Conservation (phyloP, 2,329 filamentous ascomycete genomes). For the Botrytis fabae region DNA sequence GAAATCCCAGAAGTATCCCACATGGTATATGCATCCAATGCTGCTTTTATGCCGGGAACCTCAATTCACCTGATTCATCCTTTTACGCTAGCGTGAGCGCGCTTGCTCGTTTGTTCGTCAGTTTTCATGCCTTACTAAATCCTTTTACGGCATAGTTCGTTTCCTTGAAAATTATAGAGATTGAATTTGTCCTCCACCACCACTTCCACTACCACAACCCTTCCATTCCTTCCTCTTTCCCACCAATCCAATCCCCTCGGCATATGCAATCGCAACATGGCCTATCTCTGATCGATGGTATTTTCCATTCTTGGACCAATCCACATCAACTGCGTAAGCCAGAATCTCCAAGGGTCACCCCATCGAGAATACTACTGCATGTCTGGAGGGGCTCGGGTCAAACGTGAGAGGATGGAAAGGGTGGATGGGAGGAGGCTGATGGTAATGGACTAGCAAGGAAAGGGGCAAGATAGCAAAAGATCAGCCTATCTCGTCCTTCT, state of each 20-base stretch:
- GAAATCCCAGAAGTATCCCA: not conserved
- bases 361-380: slow-evolving; percentile 37
- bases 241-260: slow-evolving; percentile 25
- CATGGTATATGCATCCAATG: slow-evolving; percentile 10
- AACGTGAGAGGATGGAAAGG: slow-evolving; percentile 36
- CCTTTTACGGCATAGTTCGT: slow-evolving; percentile 23
- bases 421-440: slow-evolving; percentile 30
- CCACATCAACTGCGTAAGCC: slow-evolving; percentile 35
- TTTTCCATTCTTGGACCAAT: slow-evolving; percentile 36
- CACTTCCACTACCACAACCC: not conserved
- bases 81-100: slow-evolving; percentile 39
- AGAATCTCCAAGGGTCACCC: slow-evolving; percentile 36
- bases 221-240: slow-evolving; percentile 16
- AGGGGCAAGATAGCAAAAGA: slow-evolving; percentile 30
- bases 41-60: slow-evolving; percentile 19
- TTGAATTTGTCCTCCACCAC: slow-evolving; percentile 4
- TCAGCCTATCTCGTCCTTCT: slow-evolving; percentile 41
- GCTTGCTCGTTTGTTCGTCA: slow-evolving; percentile 43
- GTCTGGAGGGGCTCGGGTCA: slow-evolving; percentile 31
- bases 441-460: slow-evolving; percentile 25
- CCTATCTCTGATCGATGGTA: slow-evolving; percentile 42
- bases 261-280: slow-evolving; percentile 37
- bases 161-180: slow-evolving; percentile 23
- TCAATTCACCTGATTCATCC: not conserved
- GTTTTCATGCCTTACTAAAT: slow-evolving; percentile 26